phyloP scores from a whole-genome alignment of 208 protist species.

The Porcisia deanei region DNA sequence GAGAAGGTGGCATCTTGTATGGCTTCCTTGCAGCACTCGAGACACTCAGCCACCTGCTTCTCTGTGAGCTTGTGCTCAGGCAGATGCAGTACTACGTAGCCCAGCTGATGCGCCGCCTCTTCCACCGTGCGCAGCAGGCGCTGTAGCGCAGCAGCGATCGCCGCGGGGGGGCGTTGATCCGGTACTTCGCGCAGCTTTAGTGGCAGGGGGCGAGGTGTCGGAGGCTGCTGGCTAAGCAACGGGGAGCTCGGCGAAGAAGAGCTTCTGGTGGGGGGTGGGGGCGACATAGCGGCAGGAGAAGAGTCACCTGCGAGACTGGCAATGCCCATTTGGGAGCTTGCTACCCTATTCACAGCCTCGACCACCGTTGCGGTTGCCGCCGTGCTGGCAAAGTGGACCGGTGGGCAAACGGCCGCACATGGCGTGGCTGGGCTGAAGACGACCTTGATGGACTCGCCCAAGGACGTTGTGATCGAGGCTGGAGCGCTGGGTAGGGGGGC shows the following conservation, averaged over 20 bases:
- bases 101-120: slow-evolving; percentile 29
- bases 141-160: slow-evolving; percentile 26
- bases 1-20: slow-evolving; percentile 79
- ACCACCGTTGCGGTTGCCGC: neutral
- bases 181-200: slow-evolving; percentile 71
- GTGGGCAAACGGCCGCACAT: neutral
- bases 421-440: slow-evolving; percentile 8
- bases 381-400: neutral
- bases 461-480: slow-evolving; percentile 22
- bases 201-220: slow-evolving; percentile 49
- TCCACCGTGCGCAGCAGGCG: slow-evolving; percentile 28
- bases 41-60: slow-evolving; percentile 40
- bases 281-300: neutral
- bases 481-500: neutral
- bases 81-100: slow-evolving; percentile 59
- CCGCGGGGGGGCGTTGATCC: slow-evolving; percentile 41
- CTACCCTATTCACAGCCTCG: neutral
- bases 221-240: slow-evolving; percentile 29
- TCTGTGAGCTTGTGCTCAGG: slow-evolving; percentile 44
- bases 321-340: neutral
- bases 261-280: slow-evolving; percentile 1
- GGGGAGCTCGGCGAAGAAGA: neutral
- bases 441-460: slow-evolving; percentile 20
- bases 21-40: slow-evolving; percentile 66
- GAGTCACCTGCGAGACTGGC: neutral